Conservation (phyloP, 495 filamentous ascomycete genomes). For the Oleoguttula mirabilis region DNA sequence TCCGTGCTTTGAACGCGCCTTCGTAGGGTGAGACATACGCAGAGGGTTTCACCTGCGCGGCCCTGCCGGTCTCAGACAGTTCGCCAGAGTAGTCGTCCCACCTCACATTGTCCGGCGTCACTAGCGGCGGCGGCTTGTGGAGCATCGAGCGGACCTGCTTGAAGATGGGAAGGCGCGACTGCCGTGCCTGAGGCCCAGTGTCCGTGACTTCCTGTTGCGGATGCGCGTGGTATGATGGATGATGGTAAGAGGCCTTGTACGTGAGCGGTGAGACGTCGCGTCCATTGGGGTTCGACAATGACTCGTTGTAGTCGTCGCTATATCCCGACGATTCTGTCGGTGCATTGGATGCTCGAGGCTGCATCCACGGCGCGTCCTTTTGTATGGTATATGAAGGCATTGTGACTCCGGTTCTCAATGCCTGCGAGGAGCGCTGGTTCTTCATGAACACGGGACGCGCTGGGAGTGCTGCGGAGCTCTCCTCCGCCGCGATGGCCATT, state of each 20-base stretch:
- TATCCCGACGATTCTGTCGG: conserved; percentile 4
- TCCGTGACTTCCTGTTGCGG: conserved; percentile 16
- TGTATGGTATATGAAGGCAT: conserved; percentile 18
- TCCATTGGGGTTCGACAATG: background rate
- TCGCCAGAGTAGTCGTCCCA: conserved; percentile 19
- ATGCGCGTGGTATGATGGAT: conserved; percentile 17
- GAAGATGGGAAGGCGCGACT: conserved; percentile 17
- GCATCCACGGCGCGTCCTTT: conserved; percentile 10
- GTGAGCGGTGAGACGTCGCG: background rate
- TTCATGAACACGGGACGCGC: conserved; percentile 8
- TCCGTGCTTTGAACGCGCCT: conserved; percentile 8
- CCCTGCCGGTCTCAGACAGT: conserved; percentile 9
- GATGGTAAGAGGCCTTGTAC: conserved; percentile 1
- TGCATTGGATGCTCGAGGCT: background rate
- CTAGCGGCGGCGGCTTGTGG: conserved; percentile 14
- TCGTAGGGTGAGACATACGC: conserved; percentile 11
- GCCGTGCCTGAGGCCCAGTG: conserved; percentile 9
- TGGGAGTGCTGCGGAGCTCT: conserved; percentile 3
- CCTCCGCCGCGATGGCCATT: conserved; percentile 10
- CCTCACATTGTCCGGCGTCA: conserved; percentile 10
- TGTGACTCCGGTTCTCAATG: conserved; percentile 1
- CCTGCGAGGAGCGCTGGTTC: conserved; percentile 10
- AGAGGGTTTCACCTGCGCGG: conserved; percentile 11
- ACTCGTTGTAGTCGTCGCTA: conserved; percentile 8
- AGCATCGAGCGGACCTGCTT: conserved; percentile 20